Percentiles rank a stretch among this genome's conserved stretches.
These are phyloP conservation scores for Hibiscus mutabilis DNA, from an alignment of 345 rosid genomes.

Conservation along the genomic window DNA sequence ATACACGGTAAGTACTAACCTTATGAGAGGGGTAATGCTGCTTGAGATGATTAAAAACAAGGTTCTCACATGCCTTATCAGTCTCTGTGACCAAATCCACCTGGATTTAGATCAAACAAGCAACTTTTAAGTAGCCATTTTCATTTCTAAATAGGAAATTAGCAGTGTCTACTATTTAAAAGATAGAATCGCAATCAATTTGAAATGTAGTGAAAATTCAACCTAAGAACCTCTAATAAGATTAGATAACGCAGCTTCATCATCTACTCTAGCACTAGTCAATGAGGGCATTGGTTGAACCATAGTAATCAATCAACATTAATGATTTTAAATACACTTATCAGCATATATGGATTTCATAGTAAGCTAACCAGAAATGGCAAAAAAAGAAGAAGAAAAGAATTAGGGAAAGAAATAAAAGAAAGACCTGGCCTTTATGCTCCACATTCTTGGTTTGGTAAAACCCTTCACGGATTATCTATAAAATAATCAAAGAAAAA, in stretches of 20 bases:
- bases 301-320: too few species aligned
- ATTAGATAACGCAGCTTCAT: background rate
- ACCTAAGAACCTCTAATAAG: background rate
- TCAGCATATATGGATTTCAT: background rate
- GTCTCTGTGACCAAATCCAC: conserved; percentile 97
- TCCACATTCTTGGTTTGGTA: conserved; percentile 83
- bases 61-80: conserved; percentile 89
- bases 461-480: conserved; percentile 78
- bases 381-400: too few species aligned
- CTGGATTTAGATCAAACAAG: conserved; percentile 27
- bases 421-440: conserved; percentile 82
- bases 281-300: background rate
- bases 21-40: background rate
- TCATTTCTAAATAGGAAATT: background rate
- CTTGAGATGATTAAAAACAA: background rate
- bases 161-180: background rate
- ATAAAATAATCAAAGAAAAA: conserved; percentile 7
- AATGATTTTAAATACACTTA: background rate
- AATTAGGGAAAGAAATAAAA: background rate
- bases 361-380: background rate
- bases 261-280: background rate
- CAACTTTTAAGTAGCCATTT: background rate
- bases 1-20: background rate
- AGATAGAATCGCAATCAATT: background rate
- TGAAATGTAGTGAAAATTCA: background rate